Base-by-base conservation (phyloP, 148 eudicot species). In the Chenopodium formosanum region DNA sequence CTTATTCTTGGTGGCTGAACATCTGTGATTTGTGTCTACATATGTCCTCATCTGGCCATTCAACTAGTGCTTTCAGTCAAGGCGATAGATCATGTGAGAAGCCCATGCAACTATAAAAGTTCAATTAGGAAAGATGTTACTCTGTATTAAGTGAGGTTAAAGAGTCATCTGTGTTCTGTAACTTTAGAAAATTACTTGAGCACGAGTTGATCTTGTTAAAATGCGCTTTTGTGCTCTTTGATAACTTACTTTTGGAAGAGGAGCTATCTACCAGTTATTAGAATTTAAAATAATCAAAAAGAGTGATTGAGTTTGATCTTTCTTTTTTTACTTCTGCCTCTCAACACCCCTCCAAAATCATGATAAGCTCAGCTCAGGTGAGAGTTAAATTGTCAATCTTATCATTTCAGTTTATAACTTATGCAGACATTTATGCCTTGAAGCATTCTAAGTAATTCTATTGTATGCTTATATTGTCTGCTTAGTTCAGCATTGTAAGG, bases 341-440 rank as follows among this genome's bases (percentile, higher is more conserved):
- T 48, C 63, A 29, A 52, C 74, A 11, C 19, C 71, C 64, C 65
- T 68, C 56, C 63, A 13, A 10, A 47, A 29, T 78, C 27, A n/a
- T 67, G 74, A 29, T 48, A 47, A 60, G 74, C 27, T 68, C 31
- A 60, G 74, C 27, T 68, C 31, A 67, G 75, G 75, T 64, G 47
- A 48, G 20, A 27, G 22, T 25, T 70, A 23, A 48, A 40, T 14
- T 32, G 32, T 46, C 37, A 78, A 65, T 53, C 69, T 78, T 25
- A 20, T 77, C 27, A n/a, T 4, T 23, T 65, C 40, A 50, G 63
- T 25, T 74, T 50, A 63, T 37, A 19, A 34, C 32, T 74, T 20
- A 13, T 29, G 13, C 77, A 25, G 48, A 34, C 1, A 60, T 34
- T 32, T 60, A 44, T 75, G 63, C 63, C 63, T 20, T 2, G 53